These are phyloP conservation scores for Barbarea vulgaris DNA, from an alignment of 345 rosid species.

Conservation along the genomic window DNA sequence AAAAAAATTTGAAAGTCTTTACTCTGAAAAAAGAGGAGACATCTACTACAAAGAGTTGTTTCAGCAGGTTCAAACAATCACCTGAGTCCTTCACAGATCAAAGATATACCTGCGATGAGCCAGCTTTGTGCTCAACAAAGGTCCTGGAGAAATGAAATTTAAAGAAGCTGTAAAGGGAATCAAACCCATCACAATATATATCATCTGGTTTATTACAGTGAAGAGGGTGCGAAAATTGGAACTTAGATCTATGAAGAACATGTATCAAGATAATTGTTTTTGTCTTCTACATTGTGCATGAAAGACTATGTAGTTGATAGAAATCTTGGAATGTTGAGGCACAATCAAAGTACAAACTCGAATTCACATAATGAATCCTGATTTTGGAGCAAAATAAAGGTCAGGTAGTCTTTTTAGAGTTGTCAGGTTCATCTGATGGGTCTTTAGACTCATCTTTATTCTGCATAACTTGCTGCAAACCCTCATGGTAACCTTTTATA, in stretches of 20 bases:
- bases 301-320: neutral
- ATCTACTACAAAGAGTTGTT: neutral
- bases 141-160: neutral
- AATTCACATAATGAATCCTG: slow-evolving; percentile 22
- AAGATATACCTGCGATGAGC: slow-evolving; percentile 7
- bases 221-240: slow-evolving; percentile 9
- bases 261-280: slow-evolving; percentile 1
- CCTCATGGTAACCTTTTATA: slow-evolving; percentile 79
- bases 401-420: slow-evolving; percentile 34
- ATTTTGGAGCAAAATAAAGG: slow-evolving; percentile 11
- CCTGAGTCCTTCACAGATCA: neutral
- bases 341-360: slow-evolving; percentile 28
- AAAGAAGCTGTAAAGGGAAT: slow-evolving; percentile 15
- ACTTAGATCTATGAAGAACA: slow-evolving; percentile 3
- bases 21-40: neutral
- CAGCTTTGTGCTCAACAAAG: slow-evolving; percentile 3
- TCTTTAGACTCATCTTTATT: slow-evolving; percentile 49
- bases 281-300: neutral
- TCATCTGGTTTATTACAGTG: neutral
- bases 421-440: slow-evolving; percentile 25
- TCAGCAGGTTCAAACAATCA: slow-evolving; percentile 3
- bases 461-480: slow-evolving; percentile 70
- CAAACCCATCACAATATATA: neutral
- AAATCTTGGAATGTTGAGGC: neutral
- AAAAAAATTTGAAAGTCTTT: neutral